Percentiles rank a stretch among this genome's conserved stretches.
Conservation (phyloP, 2,329 filamentous ascomycete genomes). For the Penicillium glabrum region DNA sequence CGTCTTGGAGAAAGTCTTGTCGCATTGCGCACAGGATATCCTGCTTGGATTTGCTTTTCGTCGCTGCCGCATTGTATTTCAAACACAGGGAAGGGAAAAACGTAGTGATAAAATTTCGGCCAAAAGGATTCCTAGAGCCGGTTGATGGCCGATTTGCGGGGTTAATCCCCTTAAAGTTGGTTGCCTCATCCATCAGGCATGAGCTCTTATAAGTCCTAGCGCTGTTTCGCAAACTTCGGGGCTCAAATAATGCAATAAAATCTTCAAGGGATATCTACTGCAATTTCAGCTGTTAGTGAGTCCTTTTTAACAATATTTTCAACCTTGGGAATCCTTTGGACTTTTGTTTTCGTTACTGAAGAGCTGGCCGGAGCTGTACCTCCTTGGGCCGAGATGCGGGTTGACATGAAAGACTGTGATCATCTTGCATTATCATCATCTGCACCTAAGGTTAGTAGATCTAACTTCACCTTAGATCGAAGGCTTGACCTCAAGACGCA, state of each 20-base stretch:
- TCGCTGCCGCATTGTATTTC: not conserved
- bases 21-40: slow-evolving; percentile 7
- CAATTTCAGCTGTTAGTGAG: too few relatives aligned
- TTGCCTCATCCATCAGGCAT: not conserved
- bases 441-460: not conserved
- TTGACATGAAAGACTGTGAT: not conserved
- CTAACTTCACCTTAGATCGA: not conserved
- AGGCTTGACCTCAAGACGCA: not conserved
- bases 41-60: not conserved
- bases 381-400: too few relatives aligned
- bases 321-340: too few relatives aligned
- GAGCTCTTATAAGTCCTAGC: not conserved
- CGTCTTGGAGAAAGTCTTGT: slow-evolving; percentile 10
- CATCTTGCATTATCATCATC: not conserved
- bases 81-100: not conserved
- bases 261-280: too few relatives aligned
- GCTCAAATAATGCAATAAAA: not conserved
- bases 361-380: too few relatives aligned
- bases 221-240: not conserved
- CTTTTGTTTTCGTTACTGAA: too few relatives aligned
- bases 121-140: not conserved
- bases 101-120: not conserved
- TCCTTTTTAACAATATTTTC: too few relatives aligned
- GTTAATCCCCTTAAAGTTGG: not conserved
- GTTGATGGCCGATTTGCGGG: not conserved